Conservation (phyloP, 2,329 filamentous ascomycete genomes). For the Pseudovirgaria hyperparasitica region DNA sequence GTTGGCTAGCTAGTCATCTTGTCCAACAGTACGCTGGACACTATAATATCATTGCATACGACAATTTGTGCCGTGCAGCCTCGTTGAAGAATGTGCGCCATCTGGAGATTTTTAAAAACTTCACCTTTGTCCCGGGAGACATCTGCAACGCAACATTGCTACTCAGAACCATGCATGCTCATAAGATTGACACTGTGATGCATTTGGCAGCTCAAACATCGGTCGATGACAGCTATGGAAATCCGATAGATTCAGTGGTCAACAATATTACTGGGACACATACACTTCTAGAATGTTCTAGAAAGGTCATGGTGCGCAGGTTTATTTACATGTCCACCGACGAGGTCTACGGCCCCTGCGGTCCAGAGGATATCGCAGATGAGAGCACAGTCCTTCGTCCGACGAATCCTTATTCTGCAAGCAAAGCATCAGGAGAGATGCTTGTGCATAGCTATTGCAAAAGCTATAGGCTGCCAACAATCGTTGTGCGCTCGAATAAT, state of each 20-base stretch:
- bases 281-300: neutral
- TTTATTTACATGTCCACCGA: conserved; percentile 1
- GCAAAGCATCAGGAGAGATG: neutral
- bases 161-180: neutral
- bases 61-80: no score
- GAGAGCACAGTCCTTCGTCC: neutral
- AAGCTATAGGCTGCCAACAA: neutral
- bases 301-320: neutral
- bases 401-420: neutral
- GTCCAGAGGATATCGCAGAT: neutral
- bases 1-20: no score
- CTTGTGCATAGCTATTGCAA: neutral
- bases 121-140: neutral
- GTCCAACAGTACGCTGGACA: no score
- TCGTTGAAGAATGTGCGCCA: no score
- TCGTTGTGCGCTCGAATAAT: neutral
- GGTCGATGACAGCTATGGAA: neutral
- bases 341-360: neutral
- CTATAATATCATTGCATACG: no score
- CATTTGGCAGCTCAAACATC: neutral
- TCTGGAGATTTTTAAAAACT: no score
- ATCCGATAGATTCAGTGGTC: neutral
- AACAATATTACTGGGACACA: conserved; percentile 1
- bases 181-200: conserved; percentile 1
- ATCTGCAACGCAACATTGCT: neutral